These are phyloP conservation scores for Colletotrichum truncatum DNA, from an alignment of 2,329 filamentous ascomycete genomes.

Conservation along the genomic window DNA sequence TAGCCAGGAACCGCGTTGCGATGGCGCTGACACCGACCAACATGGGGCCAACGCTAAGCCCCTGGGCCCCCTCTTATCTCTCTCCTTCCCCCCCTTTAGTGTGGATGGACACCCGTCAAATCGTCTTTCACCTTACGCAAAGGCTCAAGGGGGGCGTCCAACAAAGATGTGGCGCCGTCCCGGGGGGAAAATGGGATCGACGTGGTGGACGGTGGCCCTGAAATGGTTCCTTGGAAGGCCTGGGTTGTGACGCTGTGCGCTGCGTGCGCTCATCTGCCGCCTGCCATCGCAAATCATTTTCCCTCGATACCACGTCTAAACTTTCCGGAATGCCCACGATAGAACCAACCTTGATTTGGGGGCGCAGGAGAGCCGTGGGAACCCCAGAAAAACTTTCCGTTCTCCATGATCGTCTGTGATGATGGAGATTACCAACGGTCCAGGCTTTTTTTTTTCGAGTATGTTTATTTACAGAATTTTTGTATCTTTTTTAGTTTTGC, in stretches of 20 bases:
- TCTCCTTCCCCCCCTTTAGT: background rate
- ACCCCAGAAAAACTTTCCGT: conserved; percentile 2
- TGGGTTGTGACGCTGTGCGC: conserved; percentile 3
- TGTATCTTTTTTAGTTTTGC: background rate
- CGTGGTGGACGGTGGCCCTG: background rate
- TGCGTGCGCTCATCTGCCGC: background rate
- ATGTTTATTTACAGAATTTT: background rate
- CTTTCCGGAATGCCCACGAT: conserved; percentile 1
- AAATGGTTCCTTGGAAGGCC: conserved; percentile 14
- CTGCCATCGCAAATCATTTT: conserved; percentile 1
- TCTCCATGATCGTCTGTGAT: conserved; percentile 18
- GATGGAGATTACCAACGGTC: conserved; percentile 8
- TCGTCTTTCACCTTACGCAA: background rate
- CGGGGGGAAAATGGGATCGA: conserved; percentile 21
- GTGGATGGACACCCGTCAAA: background rate
- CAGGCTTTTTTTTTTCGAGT: background rate
- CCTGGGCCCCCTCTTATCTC: background rate
- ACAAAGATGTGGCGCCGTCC: conserved; percentile 6
- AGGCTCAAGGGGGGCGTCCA: background rate
- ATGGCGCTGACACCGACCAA: conserved; percentile 10
- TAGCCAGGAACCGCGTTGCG: conserved; percentile 13
- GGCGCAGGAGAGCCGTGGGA: background rate
- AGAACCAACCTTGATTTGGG: no score
- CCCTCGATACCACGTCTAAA: background rate
- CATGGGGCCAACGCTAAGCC: conserved; percentile 19